Base-by-base conservation (phyloP, 257 asterid genomes). In the Solanum gracilifrons region DNA sequence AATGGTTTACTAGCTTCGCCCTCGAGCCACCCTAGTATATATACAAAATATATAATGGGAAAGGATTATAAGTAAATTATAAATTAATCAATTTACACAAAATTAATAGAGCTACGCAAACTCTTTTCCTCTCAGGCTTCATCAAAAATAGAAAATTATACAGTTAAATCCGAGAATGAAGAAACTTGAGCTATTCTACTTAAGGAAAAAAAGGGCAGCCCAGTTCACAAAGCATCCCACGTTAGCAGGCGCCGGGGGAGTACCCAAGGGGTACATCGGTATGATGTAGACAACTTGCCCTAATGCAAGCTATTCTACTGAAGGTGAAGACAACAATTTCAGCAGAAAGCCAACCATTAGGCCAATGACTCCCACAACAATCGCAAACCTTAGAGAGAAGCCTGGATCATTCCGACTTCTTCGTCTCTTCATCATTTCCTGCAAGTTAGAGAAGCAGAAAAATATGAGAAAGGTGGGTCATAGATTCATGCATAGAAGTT, bases 341-440 rank as follows among this genome's bases (percentile, higher is more conserved):
- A 90, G 84, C 76, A 92, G 87, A 87, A 92, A 82, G 66, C 94
- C 94, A 29, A 88, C 91, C 88, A 88, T 82, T 64, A 92, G 43
- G 37, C 94, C 93, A 41, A 91, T 92, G 82, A 92, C 29, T 37
- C 92, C 93, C 66, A 90, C 93, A 62, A 91, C 33, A 84, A 91
- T 69, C 2, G 94, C 92, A 85, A 92, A 92, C 72, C 32, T 86
- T 7, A 90, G 36, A 84, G 94, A 90, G 86, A 92, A 91, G 39
- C 93, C 92, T 31, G 90, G 84, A 62, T 90, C 91, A 13, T 88
- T 90, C 87, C 88, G 84, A 69, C 86, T 90, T 89, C 87, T 92
- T 69, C 93, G 88, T 87, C 87, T 88, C 89, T 87, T 90, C 92
- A 92, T 88, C 73, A 89, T 27, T 32, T 91, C 92, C 94, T 92